A percentile compares a stretch with the other conserved stretches of the same genome.
Evolutionary conservation across 805 yeast species (phyloP).

Genomic region (Phaffomyces opuntiae): DNA sequence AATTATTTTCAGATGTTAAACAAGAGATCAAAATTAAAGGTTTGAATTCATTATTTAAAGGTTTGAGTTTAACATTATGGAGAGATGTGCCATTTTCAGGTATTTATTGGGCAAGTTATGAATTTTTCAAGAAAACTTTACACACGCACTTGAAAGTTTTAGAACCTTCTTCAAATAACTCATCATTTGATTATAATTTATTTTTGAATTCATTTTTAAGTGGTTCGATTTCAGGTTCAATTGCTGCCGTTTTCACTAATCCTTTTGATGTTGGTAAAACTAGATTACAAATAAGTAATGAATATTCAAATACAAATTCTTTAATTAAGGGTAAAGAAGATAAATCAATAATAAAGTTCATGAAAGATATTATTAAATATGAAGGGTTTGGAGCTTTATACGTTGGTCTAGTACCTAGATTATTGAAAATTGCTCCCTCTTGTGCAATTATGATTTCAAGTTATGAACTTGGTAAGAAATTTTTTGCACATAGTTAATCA

Average conservation of each 20-base stretch:
- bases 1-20: conserved; percentile 47
- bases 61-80: conserved; percentile 85
- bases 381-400: conserved; percentile 87
- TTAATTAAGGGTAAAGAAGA: conserved; percentile 13
- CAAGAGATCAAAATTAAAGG: conserved; percentile 53
- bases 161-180: neutral
- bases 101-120: conserved; percentile 89
- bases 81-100: conserved; percentile 97
- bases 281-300: conserved; percentile 61
- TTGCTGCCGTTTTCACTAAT: conserved; percentile 83
- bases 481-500: conserved; percentile 26
- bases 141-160: conserved; percentile 1
- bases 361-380: conserved; percentile 50
- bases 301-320: conserved; percentile 4
- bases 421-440: conserved; percentile 89
- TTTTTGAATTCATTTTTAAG: conserved; percentile 64
- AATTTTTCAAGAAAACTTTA: conserved; percentile 23
- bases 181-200: conserved; percentile 29
- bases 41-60: conserved; percentile 62
- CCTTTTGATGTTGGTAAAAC: conserved; percentile 98
- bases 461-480: conserved; percentile 79
- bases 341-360: conserved; percentile 60
- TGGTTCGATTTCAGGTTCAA: conserved; percentile 77
- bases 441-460: conserved; percentile 98
- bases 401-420: conserved; percentile 80